Conservation (phyloP, 2,329 filamentous ascomycete genomes). For the Aspergillus sp. region DNA sequence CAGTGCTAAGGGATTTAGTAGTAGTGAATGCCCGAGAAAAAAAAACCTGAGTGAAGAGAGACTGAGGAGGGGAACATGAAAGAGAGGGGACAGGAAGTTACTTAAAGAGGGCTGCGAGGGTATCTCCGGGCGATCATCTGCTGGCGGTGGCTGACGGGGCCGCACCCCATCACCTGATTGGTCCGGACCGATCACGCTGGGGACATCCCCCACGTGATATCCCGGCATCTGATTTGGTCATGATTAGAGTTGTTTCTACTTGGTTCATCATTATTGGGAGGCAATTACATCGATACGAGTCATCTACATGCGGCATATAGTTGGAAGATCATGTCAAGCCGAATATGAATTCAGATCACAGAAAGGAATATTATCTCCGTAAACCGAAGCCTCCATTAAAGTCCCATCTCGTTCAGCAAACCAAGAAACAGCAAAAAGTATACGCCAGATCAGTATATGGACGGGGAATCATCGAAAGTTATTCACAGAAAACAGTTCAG, state of each 20-base stretch:
- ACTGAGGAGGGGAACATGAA: not conserved
- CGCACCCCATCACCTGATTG: not conserved
- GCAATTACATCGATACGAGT: too few relatives aligned
- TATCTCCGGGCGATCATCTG: constrained; percentile 1
- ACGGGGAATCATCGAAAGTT: constrained; percentile 36
- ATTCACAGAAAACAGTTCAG: constrained; percentile 27
- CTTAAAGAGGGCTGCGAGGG: not conserved
- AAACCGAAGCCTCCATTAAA: not conserved
- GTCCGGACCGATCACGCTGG: not conserved
- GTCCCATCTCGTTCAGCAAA: not conserved
- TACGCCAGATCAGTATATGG: constrained; percentile 13
- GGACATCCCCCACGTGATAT: not conserved
- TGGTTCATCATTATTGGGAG: too few relatives aligned
- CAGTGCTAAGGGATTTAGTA: not conserved
- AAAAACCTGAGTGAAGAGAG: not conserved
- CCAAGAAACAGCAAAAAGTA: constrained; percentile 17
- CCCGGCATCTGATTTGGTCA: not conserved
- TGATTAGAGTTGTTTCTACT: too few relatives aligned
- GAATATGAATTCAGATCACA: not conserved
- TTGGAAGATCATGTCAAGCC: not conserved
- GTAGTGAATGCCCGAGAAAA: not conserved
- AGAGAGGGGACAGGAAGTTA: not conserved
- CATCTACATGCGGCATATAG: not conserved
- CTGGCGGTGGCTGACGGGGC: not conserved
- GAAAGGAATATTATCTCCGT: not conserved